phyloP scores from a whole-genome alignment of 148 eudicot species.

The Arbutus unedo region DNA sequence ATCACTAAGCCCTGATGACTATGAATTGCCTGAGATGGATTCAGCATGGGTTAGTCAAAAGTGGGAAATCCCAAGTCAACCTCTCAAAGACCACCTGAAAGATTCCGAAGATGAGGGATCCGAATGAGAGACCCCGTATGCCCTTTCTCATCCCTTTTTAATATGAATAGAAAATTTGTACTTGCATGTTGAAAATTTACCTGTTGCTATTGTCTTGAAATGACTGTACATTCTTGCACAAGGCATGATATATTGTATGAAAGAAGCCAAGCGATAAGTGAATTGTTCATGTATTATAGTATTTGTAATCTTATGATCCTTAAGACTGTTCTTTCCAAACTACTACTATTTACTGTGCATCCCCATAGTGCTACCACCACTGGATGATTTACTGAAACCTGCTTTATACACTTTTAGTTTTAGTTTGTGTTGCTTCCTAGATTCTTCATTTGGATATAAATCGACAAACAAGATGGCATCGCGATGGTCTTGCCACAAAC shows the following conservation, averaged over 20 bases:
- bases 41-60: slow-evolving; percentile 57
- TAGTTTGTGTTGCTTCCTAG: background rate
- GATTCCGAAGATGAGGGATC: slow-evolving; percentile 37
- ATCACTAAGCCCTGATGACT: slow-evolving; percentile 85
- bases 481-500: background rate
- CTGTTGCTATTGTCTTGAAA: background rate
- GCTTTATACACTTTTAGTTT: background rate
- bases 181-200: background rate
- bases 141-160: background rate
- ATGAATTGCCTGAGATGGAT: slow-evolving; percentile 59
- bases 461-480: background rate
- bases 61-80: slow-evolving; percentile 52
- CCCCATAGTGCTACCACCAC: background rate
- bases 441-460: background rate
- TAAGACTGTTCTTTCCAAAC: background rate
- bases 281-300: background rate
- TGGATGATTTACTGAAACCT: background rate
- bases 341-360: background rate
- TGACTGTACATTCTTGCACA: slow-evolving; percentile 3
- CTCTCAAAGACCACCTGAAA: slow-evolving; percentile 58
- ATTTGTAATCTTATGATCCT: background rate
- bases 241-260: background rate
- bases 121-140: background rate
- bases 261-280: background rate
- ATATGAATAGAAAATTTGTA: background rate